Evolutionary conservation across 176 grass and related monocot genomes (phyloP).

Genomic region (Thinopyrum elongatum): DNA sequence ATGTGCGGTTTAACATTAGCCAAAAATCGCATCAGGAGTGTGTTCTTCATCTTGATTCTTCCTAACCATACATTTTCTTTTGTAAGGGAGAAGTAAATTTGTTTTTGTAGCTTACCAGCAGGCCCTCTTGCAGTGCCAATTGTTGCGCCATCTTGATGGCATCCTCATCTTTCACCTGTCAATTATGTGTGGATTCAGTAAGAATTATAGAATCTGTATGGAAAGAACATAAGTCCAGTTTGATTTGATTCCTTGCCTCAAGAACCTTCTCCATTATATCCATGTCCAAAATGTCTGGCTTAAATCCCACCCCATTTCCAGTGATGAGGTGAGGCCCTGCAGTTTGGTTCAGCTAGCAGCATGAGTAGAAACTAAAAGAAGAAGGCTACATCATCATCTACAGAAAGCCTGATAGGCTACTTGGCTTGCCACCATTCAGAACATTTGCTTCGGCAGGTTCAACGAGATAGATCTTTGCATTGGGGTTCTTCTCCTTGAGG

Average conservation of each 20-base stretch:
- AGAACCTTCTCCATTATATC: conserved; percentile 93
- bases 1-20: too few species aligned
- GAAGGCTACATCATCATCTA: background rate
- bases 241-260: conserved; percentile 42
- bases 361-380: background rate
- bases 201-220: background rate
- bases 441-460: conserved; percentile 47
- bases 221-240: background rate
- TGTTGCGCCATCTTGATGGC: conserved; percentile 79
- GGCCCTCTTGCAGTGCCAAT: conserved; percentile 66
- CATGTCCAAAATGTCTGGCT: conserved; percentile 85
- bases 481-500: too few species aligned
- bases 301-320: conserved; percentile 86
- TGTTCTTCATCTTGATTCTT: too few species aligned
- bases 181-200: background rate
- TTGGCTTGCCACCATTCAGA: conserved; percentile 43
- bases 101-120: conserved; percentile 42
- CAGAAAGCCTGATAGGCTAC: background rate
- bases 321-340: conserved; percentile 82
- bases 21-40: too few species aligned
- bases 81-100: background rate
- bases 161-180: conserved; percentile 71
- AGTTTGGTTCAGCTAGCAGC: conserved; percentile 1
- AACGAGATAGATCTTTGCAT: conserved; percentile 42
- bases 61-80: background rate